These are phyloP conservation scores for Vitellaria paradoxa DNA, from an alignment of 179 eudicot genomes.

Conservation along the genomic window DNA sequence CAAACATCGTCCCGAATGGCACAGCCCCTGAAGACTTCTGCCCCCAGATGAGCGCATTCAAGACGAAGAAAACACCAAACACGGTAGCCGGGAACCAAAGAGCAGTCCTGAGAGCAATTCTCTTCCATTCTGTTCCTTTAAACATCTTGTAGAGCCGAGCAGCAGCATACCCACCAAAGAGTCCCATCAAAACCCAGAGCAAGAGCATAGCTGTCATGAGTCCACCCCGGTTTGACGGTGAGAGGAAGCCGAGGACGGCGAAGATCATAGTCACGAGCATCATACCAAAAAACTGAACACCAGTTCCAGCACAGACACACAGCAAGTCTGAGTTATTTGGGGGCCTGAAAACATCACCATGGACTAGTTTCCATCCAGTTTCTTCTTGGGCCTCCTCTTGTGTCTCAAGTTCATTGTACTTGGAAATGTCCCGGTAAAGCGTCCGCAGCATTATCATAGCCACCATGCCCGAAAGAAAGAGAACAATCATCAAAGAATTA, in stretches of 20 bases:
- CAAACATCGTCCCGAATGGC: constrained; percentile 12
- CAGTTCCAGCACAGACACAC: constrained; percentile 13
- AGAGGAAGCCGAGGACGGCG: constrained; percentile 11
- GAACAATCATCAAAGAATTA: constrained; percentile 12
- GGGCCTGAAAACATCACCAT: constrained; percentile 12
- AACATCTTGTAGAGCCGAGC: constrained; percentile 14
- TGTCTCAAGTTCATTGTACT: constrained; percentile 14
- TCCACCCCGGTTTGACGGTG: constrained; percentile 11
- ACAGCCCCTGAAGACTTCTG: constrained; percentile 14
- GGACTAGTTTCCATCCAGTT: constrained; percentile 5
- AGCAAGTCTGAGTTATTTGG: constrained; percentile 10
- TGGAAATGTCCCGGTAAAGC: constrained; percentile 15
- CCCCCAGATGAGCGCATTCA: constrained; percentile 9
- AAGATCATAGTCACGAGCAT: constrained; percentile 5
- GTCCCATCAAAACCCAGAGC: constrained; percentile 16
- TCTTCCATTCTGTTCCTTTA: constrained; percentile 13
- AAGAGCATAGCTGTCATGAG: constrained; percentile 12
- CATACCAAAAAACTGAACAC: constrained; percentile 14
- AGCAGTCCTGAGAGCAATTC: constrained; percentile 6
- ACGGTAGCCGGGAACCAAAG: constrained; percentile 9
- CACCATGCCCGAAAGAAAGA: constrained; percentile 15
- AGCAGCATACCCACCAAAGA: constrained; percentile 6
- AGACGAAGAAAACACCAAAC: constrained; percentile 7
- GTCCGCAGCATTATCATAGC: constrained; percentile 16
- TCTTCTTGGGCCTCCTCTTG: constrained; percentile 14